Percentiles rank a stretch among this genome's conserved stretches.
Evolutionary conservation across 768 basidiomycete species (phyloP).

Genomic region (Paxillus rubicundulus): DNA sequence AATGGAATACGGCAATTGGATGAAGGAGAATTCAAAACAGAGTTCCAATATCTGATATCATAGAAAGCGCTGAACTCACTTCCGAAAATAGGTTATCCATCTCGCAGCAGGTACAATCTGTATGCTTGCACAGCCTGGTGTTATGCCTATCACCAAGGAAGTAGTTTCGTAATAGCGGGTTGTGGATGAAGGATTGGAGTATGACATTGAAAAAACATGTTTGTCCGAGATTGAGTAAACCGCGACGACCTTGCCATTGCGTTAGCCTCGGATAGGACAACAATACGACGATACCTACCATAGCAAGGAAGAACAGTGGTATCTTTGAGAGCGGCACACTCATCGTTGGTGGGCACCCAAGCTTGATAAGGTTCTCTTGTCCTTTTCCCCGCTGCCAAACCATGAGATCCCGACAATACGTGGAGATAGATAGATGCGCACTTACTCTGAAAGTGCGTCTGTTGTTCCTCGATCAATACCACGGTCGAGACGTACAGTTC

Average conservation of each 20-base stretch:
- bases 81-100: conserved; percentile 86
- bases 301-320: conserved; percentile 64
- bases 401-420: background rate
- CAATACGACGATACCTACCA: conserved; percentile 40
- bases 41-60: background rate
- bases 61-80: conserved; percentile 35
- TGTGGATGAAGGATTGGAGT: conserved; percentile 85
- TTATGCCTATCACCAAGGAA: conserved; percentile 93
- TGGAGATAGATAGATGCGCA: background rate
- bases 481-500: conserved; percentile 41
- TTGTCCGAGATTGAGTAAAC: conserved; percentile 84
- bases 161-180: conserved; percentile 84
- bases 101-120: conserved; percentile 86
- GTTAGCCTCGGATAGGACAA: background rate
- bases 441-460: conserved; percentile 58
- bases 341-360: conserved; percentile 47
- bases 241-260: conserved; percentile 60
- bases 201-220: conserved; percentile 95
- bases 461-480: conserved; percentile 57
- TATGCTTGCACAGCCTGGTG: conserved; percentile 59
- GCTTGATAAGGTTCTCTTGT: conserved; percentile 46
- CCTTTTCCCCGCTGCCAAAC: conserved; percentile 35
- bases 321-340: conserved; percentile 46
- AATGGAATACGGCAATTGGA: background rate
- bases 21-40: background rate